Evolutionary conservation across 2,329 filamentous ascomycete species (phyloP).

Genomic region (Thermomyces lanuginosus): DNA sequence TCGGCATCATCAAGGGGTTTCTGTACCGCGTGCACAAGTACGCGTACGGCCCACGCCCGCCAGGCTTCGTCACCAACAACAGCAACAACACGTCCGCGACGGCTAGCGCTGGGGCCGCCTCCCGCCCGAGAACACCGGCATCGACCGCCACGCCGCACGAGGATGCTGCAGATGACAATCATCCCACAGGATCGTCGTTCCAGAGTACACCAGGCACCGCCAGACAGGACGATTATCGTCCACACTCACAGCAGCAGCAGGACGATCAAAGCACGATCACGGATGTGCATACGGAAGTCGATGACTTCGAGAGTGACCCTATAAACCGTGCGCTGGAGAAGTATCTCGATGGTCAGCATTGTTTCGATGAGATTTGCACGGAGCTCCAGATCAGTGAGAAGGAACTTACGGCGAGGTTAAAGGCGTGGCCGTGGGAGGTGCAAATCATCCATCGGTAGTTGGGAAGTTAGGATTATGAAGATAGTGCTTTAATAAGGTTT

Average conservation of each 20-base stretch:
- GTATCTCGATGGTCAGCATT: slow-evolving; percentile 33
- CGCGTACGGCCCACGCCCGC: slow-evolving; percentile 37
- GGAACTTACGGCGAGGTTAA: slow-evolving; percentile 28
- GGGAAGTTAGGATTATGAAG: background rate
- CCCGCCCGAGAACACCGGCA: slow-evolving; percentile 2
- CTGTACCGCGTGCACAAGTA: slow-evolving; percentile 89
- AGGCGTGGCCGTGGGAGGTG: slow-evolving; percentile 28
- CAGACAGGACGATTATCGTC: too few relatives aligned
- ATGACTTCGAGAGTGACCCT: slow-evolving; percentile 18
- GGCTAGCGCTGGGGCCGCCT: slow-evolving; percentile 1
- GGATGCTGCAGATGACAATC: slow-evolving; percentile 1
- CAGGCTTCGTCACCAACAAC: slow-evolving; percentile 13
- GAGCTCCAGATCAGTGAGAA: slow-evolving; percentile 33
- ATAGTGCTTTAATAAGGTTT: background rate
- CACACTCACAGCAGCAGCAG: slow-evolving; percentile 3
- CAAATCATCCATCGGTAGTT: slow-evolving; percentile 31
- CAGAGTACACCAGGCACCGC: slow-evolving; percentile 2
- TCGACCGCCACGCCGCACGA: slow-evolving; percentile 2
- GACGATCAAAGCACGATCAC: too few relatives aligned
- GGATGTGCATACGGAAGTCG: slow-evolving; percentile 10
- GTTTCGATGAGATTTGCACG: slow-evolving; percentile 36
- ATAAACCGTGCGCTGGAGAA: slow-evolving; percentile 23
- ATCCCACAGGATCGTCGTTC: slow-evolving; percentile 1
- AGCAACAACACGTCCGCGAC: slow-evolving; percentile 6
- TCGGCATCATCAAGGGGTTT: slow-evolving; percentile 88